Percentiles rank a stretch among this genome's conserved stretches.
These are phyloP conservation scores for Xylaria sp. DNA, from an alignment of 2,329 filamentous ascomycete species.

Conservation along the genomic window DNA sequence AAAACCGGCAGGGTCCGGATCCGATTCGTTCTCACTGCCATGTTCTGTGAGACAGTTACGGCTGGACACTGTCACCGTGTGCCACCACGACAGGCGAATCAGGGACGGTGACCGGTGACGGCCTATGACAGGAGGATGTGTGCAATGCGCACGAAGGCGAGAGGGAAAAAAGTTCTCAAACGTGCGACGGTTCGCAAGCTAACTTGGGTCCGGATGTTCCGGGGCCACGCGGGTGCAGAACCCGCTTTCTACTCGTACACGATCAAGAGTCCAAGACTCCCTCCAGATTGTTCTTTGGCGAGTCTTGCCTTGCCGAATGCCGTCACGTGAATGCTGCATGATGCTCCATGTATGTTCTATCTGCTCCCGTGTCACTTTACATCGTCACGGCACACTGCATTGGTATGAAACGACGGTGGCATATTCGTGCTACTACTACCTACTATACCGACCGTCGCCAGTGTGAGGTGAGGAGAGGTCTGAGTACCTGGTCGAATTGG, in stretches of 20 bases:
- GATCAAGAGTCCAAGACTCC: no score
- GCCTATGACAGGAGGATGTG: neutral
- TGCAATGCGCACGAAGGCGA: neutral
- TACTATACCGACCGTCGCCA: neutral
- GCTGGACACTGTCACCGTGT: conserved; percentile 12
- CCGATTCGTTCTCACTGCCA: neutral
- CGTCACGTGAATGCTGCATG: neutral
- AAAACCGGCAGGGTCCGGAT: neutral
- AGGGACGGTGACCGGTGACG: neutral
- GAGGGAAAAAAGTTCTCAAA: neutral
- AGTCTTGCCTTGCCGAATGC: neutral
- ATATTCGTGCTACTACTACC: neutral
- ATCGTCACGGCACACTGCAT: neutral
- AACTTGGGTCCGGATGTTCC: conserved; percentile 11
- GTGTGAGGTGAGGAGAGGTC: neutral
- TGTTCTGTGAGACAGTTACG: neutral
- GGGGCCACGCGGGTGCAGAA: conserved; percentile 11
- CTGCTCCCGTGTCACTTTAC: conserved; percentile 3
- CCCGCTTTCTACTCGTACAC: neutral
- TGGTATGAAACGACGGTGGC: neutral
- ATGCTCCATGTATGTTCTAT: neutral
- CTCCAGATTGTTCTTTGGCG: neutral
- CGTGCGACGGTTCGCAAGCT: neutral
- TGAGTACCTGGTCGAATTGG: neutral
- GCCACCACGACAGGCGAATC: neutral